Evolutionary conservation across 2,329 filamentous ascomycete species (phyloP), one percentile per base, ranked within the genome.

Genomic region (Fusarium sp.): DNA sequence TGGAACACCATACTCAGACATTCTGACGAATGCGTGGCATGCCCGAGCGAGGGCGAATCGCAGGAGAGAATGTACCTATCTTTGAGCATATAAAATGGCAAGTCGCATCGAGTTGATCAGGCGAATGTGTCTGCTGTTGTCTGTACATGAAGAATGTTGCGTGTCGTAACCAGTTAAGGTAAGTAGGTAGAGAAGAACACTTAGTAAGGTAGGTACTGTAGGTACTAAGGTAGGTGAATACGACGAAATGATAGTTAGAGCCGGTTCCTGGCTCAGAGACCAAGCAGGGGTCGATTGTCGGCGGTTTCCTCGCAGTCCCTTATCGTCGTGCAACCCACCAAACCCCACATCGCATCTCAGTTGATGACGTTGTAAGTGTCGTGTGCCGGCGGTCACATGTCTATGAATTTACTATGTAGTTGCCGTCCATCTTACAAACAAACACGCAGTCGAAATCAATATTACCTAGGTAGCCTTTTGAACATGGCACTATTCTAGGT

Each of bases 1-100:
- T 28, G 77, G 70, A 39, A 68, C 69, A 59, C 68, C 75, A 44
- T 71, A 76, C 65, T 78, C 77, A 68, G 77, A 77, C 77, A 78
- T 78, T 62, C 28, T 75, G 68, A 50, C 55, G 26, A 45, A 44
- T 28, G 64, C 26, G 55, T 62, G 60, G 52, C 66, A 72, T 72
- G 52, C 59, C 59, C 60, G 62, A 68, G 45, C 42, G 55, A 54
- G 42, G 39, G 42, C 39, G 26, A 39, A 45, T 24, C 51, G 51
- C 15, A 60, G 30, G 26, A 38, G 26, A 44, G 24, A 44, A 17
- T 28, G 41, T 38, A 22, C 22, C 15, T 52, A 30, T 52, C n/a
- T 52, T 20, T 44, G 24, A 32, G 51, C 67, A 73, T 70, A 39
- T 45, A 50, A 56, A 44, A 10, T 24, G 41, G 15, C 20, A 36